Conservation (phyloP, 176 grass and related monocot genomes). For the Triticum aestivum region IWGSC_CS_RefSeq_v2.1 NC_057802.1:166451490-166451989, state of each 20-base stretch:
- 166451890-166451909: conserved; percentile 82
- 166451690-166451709: too few species aligned
- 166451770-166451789: conserved; percentile 66
- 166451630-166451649: conserved; percentile 18
- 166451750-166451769: conserved; percentile 20
- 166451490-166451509: neutral
- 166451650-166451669: neutral
- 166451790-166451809: conserved; percentile 59
- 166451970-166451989: conserved; percentile 46
- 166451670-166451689: too few species aligned
- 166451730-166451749: too few species aligned
- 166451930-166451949: conserved; percentile 63
- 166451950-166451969: conserved; percentile 52
- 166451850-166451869: conserved; percentile 76
- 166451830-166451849: conserved; percentile 68
- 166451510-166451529: neutral
- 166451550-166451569: conserved; percentile 9
- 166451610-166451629: neutral
- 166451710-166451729: too few species aligned
- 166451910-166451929: conserved; percentile 71
- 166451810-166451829: conserved; percentile 49
- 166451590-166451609: conserved; percentile 1
- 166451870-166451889: conserved; percentile 83
- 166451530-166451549: neutral
- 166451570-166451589: conserved; percentile 3